Evolutionary conservation across 2,329 filamentous ascomycete species (phyloP).

Genomic region (Alternaria brassicae): DNA sequence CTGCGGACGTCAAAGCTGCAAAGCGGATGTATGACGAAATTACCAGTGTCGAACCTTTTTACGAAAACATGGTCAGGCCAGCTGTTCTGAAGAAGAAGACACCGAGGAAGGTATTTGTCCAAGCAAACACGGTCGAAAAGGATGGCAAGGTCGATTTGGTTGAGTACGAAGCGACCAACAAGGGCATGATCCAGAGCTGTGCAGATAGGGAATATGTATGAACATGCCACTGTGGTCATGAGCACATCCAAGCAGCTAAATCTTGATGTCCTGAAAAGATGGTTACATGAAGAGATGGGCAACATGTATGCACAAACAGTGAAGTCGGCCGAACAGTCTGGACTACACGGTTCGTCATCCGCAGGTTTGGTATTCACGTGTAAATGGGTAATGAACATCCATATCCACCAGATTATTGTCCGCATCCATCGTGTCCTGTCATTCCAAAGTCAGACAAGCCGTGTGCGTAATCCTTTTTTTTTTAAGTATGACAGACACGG

Average conservation of each 20-base stretch:
- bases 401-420: neutral
- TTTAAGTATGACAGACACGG: neutral
- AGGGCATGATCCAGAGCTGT: conserved; percentile 68
- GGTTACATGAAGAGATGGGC: neutral
- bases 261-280: neutral
- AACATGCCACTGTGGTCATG: neutral
- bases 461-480: neutral
- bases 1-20: conserved; percentile 81
- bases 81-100: conserved; percentile 79
- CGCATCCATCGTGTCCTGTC: neutral
- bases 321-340: neutral
- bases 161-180: conserved; percentile 82
- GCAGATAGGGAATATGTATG: conserved; percentile 48
- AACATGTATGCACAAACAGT: neutral
- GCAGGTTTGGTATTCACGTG: neutral
- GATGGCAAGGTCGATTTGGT: conserved; percentile 67
- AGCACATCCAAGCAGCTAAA: neutral
- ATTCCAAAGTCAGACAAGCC: neutral
- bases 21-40: conserved; percentile 81
- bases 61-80: conserved; percentile 78
- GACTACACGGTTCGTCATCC: neutral
- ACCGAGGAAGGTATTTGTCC: conserved; percentile 90
- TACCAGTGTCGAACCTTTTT: conserved; percentile 85
- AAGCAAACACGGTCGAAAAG: conserved; percentile 80
- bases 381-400: neutral